Evolutionary conservation across 2,329 filamentous ascomycete genomes (phyloP).

Genomic region (Exophiala aquamarina): DNA sequence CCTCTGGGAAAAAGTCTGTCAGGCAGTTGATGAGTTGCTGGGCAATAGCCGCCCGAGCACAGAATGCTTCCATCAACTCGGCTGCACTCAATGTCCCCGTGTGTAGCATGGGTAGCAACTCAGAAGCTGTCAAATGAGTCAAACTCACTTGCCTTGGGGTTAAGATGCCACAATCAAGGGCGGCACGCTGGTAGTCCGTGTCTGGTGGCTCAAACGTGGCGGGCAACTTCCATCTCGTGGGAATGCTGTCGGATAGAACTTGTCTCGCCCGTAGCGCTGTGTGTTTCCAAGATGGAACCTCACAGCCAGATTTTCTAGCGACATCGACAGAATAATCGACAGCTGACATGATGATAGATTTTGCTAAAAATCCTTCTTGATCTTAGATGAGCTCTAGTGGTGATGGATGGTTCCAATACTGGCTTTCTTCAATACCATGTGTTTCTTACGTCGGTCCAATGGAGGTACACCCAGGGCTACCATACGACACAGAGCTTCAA

Average conservation of each 20-base stretch:
- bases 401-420: no score
- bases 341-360: neutral
- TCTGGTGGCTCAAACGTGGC: constrained; percentile 1
- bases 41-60: constrained; percentile 41
- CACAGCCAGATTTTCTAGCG: neutral
- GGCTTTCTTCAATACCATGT: no score
- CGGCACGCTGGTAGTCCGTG: neutral
- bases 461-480: neutral
- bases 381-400: neutral
- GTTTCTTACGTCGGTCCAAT: neutral
- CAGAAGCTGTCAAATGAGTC: constrained; percentile 47
- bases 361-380: neutral
- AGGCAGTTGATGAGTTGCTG: constrained; percentile 33
- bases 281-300: constrained; percentile 1
- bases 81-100: constrained; percentile 37
- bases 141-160: constrained; percentile 44
- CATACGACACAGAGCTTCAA: neutral
- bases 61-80: constrained; percentile 55
- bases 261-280: neutral
- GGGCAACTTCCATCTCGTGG: constrained; percentile 1
- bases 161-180: constrained; percentile 38
- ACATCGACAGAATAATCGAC: constrained; percentile 1
- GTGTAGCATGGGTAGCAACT: constrained; percentile 29
- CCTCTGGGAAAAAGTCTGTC: constrained; percentile 36
- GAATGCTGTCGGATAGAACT: constrained; percentile 1